phyloP scores from a whole-genome alignment of 352 stramenopile species.

The Globisporangium polare region DNA sequence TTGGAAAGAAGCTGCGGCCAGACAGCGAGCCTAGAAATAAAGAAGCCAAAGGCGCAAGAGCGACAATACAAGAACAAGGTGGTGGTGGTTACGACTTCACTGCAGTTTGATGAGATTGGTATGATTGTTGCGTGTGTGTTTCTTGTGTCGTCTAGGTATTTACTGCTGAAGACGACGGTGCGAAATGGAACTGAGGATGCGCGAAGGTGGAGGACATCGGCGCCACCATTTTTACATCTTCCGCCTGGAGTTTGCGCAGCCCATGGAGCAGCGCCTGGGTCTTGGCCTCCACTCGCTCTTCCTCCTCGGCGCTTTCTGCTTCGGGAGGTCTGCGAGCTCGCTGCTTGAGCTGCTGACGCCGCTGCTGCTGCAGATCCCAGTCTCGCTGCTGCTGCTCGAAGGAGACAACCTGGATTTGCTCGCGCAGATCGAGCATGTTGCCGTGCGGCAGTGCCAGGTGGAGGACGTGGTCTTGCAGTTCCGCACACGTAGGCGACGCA shows the following conservation, averaged over 20 bases:
- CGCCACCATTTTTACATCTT: constrained; percentile 40
- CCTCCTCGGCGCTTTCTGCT: constrained; percentile 11
- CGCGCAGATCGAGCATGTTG: constrained; percentile 34
- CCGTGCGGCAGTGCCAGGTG: constrained; percentile 37
- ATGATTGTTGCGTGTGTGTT: constrained; percentile 15
- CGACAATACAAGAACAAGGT: constrained; percentile 4
- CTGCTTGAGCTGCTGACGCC: constrained; percentile 9
- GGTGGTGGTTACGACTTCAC: neutral
- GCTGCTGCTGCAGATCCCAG: constrained; percentile 5
- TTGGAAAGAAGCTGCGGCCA: neutral
- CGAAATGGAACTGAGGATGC: constrained; percentile 25
- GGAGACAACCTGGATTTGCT: constrained; percentile 47
- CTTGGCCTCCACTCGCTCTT: constrained; percentile 22
- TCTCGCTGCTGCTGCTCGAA: constrained; percentile 27
- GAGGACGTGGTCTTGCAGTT: constrained; percentile 46
- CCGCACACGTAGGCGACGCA: constrained; percentile 26
- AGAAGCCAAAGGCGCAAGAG: neutral
- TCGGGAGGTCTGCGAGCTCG: constrained; percentile 3
- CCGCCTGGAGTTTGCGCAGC: constrained; percentile 32
- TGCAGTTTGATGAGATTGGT: neutral
- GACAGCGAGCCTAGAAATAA: constrained; percentile 5
- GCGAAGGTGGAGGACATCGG: neutral
- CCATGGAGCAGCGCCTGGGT: constrained; percentile 37
- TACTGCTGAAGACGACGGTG: constrained; percentile 11
- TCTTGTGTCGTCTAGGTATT: constrained; percentile 12